phyloP scores from a whole-genome alignment of 2,329 filamentous ascomycete genomes.

The Aspergillus candidus region DNA sequence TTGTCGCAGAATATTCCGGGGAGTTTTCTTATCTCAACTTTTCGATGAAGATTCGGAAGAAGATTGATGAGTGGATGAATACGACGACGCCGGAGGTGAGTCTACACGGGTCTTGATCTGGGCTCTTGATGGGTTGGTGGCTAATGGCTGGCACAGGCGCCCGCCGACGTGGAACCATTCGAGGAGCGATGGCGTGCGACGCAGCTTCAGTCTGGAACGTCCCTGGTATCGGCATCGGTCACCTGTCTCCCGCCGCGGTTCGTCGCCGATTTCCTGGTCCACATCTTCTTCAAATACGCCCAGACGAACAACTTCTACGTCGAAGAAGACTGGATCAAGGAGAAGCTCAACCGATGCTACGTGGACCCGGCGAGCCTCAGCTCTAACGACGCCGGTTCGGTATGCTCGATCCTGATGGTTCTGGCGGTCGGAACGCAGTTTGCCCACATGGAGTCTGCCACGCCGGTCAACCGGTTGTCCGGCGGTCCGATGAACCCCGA shows the following conservation, averaged over 20 bases:
- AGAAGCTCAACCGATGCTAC: constrained; percentile 36
- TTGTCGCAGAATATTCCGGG: constrained; percentile 36
- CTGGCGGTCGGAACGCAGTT: constrained; percentile 42
- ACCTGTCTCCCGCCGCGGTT: constrained; percentile 40
- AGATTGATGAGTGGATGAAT: constrained; percentile 41
- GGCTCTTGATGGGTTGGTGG: neutral
- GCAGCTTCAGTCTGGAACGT: constrained; percentile 37
- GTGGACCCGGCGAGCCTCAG: constrained; percentile 29
- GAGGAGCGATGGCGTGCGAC: constrained; percentile 40
- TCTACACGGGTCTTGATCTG: neutral
- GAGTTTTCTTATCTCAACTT: constrained; percentile 43
- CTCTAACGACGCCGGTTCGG: constrained; percentile 35
- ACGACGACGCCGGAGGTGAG: constrained; percentile 31
- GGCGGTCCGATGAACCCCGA: constrained; percentile 20
- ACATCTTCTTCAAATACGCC: constrained; percentile 41
- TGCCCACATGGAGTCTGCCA: constrained; percentile 37
- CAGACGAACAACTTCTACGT: constrained; percentile 42
- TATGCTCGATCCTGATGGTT: constrained; percentile 40
- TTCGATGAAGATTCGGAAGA: constrained; percentile 38
- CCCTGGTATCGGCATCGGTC: constrained; percentile 31
- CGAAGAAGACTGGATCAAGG: constrained; percentile 37
- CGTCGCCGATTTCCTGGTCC: constrained; percentile 38
- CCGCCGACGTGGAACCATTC: constrained; percentile 33
- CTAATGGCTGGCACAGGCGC: constrained; percentile 21
- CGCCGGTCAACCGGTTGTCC: constrained; percentile 28